Evolutionary conservation across 768 basidiomycete genomes (phyloP).

Genomic region (Tulasnella sp.): DNA sequence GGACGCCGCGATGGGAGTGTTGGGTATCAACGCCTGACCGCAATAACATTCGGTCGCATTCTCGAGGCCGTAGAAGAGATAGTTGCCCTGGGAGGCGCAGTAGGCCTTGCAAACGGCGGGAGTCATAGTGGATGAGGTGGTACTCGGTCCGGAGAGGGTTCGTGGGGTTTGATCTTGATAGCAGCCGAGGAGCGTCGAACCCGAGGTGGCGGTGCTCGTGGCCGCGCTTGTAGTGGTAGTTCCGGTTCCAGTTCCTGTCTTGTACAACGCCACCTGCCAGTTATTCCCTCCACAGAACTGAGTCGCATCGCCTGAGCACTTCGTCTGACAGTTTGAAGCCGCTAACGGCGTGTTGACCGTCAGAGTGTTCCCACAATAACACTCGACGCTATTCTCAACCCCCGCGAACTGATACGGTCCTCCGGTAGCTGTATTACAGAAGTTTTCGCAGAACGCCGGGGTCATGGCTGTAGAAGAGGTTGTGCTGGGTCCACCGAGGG

Average conservation of each 20-base stretch:
- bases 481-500: background rate
- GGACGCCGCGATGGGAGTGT: no score
- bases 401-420: background rate
- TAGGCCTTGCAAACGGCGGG: background rate
- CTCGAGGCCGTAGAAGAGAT: background rate
- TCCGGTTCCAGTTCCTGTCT: background rate
- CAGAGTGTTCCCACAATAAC: conserved; percentile 1
- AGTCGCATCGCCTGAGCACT: background rate
- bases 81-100: background rate
- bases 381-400: background rate
- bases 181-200: conserved; percentile 12
- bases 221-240: background rate
- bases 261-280: background rate
- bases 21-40: no score
- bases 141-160: background rate
- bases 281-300: background rate
- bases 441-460: background rate
- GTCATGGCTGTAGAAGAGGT: background rate
- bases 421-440: background rate
- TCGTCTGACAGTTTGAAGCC: background rate
- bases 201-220: background rate
- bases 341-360: background rate
- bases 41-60: background rate
- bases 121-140: background rate
- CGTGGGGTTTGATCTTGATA: conserved; percentile 8